Conservation (phyloP, 2,329 filamentous ascomycete genomes). For the Xylariaceae sp. region DNA sequence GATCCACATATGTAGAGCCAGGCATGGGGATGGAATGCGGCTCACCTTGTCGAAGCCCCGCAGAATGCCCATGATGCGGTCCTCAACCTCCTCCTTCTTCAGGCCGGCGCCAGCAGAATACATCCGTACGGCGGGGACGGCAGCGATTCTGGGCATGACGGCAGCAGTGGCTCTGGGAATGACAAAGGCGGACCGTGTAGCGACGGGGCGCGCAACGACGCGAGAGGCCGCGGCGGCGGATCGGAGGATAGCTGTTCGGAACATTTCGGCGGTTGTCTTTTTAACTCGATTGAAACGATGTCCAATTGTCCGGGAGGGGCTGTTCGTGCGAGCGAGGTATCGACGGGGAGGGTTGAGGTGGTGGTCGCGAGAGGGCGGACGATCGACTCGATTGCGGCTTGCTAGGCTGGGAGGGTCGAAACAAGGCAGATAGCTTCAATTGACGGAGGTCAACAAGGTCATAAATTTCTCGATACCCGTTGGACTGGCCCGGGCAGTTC, state of each 20-base stretch:
- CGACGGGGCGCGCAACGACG: slow-evolving; percentile 54
- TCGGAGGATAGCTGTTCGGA: slow-evolving; percentile 80
- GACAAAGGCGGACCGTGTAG: slow-evolving; percentile 51
- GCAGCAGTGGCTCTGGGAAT: slow-evolving; percentile 41
- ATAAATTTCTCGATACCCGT: slow-evolving; percentile 34
- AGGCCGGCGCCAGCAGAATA: slow-evolving; percentile 82
- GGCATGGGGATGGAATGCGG: slow-evolving; percentile 23
- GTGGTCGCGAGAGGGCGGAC: slow-evolving; percentile 8
- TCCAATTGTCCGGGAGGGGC: not conserved
- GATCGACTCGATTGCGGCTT: not conserved
- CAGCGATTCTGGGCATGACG: slow-evolving; percentile 54
- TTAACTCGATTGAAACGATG: slow-evolving; percentile 11
- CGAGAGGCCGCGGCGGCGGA: slow-evolving; percentile 58
- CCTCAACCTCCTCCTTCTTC: slow-evolving; percentile 78
- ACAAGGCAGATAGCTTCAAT: slow-evolving; percentile 19
- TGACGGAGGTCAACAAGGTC: slow-evolving; percentile 19
- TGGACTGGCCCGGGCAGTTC: slow-evolving; percentile 24
- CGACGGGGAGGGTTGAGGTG: not conserved
- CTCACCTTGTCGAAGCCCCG: slow-evolving; percentile 94
- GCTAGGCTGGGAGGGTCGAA: slow-evolving; percentile 5
- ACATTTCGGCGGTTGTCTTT: slow-evolving; percentile 57
- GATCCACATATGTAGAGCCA: not conserved
- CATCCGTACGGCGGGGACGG: slow-evolving; percentile 66
- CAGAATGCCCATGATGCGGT: slow-evolving; percentile 85
- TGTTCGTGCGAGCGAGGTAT: not conserved